Evolutionary conservation across 306 rosid species (phyloP), one percentile per base, ranked within the genome.

Genomic region (Begonia masoniana): DNA sequence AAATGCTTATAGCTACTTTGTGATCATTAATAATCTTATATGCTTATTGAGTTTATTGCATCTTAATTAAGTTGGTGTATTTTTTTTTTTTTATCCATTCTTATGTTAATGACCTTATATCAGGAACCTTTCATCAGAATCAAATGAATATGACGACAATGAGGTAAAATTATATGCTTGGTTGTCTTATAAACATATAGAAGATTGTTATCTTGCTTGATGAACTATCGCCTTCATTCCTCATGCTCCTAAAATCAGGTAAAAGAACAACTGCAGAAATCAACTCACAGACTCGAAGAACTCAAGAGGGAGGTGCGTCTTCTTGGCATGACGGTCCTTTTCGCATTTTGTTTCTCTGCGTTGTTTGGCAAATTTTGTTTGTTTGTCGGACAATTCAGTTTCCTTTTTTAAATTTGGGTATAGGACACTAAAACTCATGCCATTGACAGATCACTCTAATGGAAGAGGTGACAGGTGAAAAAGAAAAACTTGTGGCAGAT

Each of bases 221-320:
- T 31, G 39, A 31, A 31, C 9, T 10, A 46, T 64, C 58, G 6
- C 61, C 61, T 53, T 23, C 53, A 12, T 23, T 58, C 63, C 12
- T 53, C 36, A 43, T 56, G 21, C 41, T 61, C 24, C 41, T 52
- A 47, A 55, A 65, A 67, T 59, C 64, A 85, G 97, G 52, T 65
- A 35, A 87, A 73, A 51, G 94, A 71, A 68, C 65, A 76, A 63
- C 61, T 89, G 52, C 77, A 75, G 77, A 71, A 55, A 59, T 82
- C 95, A 67, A 76, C 63, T 26, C 68, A 54, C 43, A 70, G 54
- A 70, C 62, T 78, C 60, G 81, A 64, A 67, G 81, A 76, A 54
- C 81, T 91, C 1, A 79, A 65, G 72, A 70, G 71, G 43, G 94
- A 86, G 99, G 96, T 91, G 55, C 62, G 86, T 31, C 73, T 45